phyloP scores from a whole-genome alignment of 2,329 filamentous ascomycete genomes.

The Penicillium decumbens region DNA sequence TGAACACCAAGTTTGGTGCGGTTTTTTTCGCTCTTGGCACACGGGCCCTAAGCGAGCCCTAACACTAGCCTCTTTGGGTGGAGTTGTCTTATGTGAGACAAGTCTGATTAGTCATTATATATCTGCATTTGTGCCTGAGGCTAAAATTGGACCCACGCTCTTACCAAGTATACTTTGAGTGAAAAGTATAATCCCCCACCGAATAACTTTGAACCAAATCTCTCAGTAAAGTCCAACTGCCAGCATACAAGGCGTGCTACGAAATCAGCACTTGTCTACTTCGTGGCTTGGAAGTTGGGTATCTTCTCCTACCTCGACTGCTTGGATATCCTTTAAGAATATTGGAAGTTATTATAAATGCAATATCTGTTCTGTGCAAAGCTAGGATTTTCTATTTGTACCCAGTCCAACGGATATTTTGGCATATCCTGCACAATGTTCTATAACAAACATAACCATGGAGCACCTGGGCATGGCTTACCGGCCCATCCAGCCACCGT shows the following conservation, averaged over 20 bases:
- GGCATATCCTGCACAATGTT: not conserved
- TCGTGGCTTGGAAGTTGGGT: not conserved
- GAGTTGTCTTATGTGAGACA: conserved; percentile 3
- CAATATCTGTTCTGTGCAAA: not conserved
- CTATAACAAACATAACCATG: not conserved
- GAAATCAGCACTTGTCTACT: not conserved
- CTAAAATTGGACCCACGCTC: not conserved
- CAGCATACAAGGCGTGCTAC: not conserved
- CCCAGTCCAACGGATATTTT: not conserved
- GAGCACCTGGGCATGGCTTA: conserved; percentile 37
- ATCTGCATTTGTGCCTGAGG: not conserved
- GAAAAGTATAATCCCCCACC: too few relatives aligned
- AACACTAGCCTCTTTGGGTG: conserved; percentile 31
- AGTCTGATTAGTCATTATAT: conserved; percentile 5
- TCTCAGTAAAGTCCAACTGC: not conserved
- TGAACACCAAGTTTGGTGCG: conserved; percentile 35
- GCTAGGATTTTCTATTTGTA: not conserved
- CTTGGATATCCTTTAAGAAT: not conserved
- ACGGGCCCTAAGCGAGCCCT: conserved; percentile 42
- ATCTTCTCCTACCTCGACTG: not conserved
- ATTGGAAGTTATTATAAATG: not conserved
- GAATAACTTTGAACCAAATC: too few relatives aligned
- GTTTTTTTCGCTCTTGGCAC: conserved; percentile 41
- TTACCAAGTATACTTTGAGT: too few relatives aligned
- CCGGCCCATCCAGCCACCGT: conserved; percentile 90